These are phyloP conservation scores for Colletotrichum zoysiae DNA, from an alignment of 2,329 filamentous ascomycete species.

Conservation along the genomic window DNA sequence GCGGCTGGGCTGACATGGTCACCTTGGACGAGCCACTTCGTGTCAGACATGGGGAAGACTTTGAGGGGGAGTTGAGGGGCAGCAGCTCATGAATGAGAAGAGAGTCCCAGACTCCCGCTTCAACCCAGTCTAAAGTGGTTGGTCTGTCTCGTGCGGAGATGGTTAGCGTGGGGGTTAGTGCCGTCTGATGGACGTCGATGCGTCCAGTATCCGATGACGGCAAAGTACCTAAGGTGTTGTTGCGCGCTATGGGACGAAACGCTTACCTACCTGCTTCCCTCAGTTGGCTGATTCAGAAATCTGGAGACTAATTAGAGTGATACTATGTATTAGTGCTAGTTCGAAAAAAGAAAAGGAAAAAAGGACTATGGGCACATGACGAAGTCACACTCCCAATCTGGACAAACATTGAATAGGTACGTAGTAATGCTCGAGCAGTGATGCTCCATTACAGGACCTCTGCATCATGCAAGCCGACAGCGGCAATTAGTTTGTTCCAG, in stretches of 20 bases:
- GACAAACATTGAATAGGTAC: neutral
- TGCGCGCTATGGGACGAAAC: neutral
- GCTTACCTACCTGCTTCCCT: neutral
- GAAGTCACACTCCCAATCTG: slow-evolving; percentile 2
- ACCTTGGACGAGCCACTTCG: neutral
- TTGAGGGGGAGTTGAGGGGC: neutral
- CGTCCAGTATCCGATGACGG: slow-evolving; percentile 11
- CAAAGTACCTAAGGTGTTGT: neutral
- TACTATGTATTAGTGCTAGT: neutral
- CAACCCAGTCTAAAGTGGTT: neutral
- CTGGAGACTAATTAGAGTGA: neutral
- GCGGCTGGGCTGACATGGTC: neutral
- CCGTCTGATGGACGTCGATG: slow-evolving; percentile 8
- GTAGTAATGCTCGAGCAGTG: neutral
- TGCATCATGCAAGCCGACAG: slow-evolving; percentile 1
- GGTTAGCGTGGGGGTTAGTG: slow-evolving; percentile 33
- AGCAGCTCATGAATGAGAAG: neutral
- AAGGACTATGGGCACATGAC: slow-evolving; percentile 14
- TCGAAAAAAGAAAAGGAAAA: neutral
- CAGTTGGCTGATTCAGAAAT: neutral
- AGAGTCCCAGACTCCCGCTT: no score
- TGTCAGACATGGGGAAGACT: neutral
- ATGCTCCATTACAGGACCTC: neutral
- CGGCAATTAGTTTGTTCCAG: neutral
- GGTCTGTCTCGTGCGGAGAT: slow-evolving; percentile 3